Conservation (phyloP, 352 stramenopile genomes). For the Phytophthora europaea region DNA sequence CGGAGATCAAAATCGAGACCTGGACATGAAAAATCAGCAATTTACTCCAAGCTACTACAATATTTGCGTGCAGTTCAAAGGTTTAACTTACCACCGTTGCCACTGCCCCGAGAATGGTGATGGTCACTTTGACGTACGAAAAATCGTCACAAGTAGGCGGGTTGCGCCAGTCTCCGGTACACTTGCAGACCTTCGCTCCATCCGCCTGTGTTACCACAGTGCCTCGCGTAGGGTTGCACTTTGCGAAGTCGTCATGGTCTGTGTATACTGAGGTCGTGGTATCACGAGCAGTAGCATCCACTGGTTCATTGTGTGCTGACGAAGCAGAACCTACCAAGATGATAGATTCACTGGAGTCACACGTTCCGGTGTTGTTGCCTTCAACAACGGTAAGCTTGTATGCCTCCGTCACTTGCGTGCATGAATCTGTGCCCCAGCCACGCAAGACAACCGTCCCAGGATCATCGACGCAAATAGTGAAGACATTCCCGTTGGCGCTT, state of each 20-base stretch:
- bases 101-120: constrained; percentile 52
- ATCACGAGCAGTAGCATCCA: constrained; percentile 4
- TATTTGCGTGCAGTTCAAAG: background rate
- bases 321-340: constrained; percentile 14
- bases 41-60: background rate
- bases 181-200: constrained; percentile 44
- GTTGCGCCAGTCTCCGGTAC: constrained; percentile 53
- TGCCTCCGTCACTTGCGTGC: constrained; percentile 48
- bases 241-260: constrained; percentile 15
- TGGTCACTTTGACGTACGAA: constrained; percentile 44
- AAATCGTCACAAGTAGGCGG: constrained; percentile 50
- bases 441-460: constrained; percentile 55
- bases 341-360: constrained; percentile 11
- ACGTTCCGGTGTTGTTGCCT: constrained; percentile 20
- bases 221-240: constrained; percentile 56
- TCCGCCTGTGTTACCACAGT: constrained; percentile 41
- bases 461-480: constrained; percentile 57
- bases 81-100: constrained; percentile 44
- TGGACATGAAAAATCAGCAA: constrained; percentile 3
- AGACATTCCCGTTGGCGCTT: constrained; percentile 30
- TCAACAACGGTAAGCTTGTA: constrained; percentile 40
- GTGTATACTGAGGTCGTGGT: constrained; percentile 1
- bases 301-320: constrained; percentile 3
- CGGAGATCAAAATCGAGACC: constrained; percentile 49
- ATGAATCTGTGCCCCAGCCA: constrained; percentile 56